These are phyloP conservation scores for Colletotrichum tanaceti DNA, from an alignment of 2,329 filamentous ascomycete species.

Conservation along the genomic window DNA sequence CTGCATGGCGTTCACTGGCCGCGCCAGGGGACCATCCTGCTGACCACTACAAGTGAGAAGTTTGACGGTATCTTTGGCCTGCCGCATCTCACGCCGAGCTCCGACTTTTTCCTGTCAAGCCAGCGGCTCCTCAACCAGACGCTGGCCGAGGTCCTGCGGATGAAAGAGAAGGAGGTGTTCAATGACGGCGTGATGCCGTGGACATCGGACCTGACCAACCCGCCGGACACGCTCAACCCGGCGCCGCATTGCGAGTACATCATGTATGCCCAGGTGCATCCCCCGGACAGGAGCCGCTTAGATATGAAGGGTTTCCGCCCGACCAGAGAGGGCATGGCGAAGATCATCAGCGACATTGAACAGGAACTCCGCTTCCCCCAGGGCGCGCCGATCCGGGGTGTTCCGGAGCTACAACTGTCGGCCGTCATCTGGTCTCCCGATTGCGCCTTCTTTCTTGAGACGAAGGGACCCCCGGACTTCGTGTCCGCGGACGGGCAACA, in stretches of 20 bases:
- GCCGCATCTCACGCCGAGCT: constrained; percentile 79
- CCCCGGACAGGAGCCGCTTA: constrained; percentile 56
- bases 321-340: constrained; percentile 49
- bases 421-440: constrained; percentile 75
- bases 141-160: constrained; percentile 73
- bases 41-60: constrained; percentile 93
- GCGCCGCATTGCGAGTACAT: constrained; percentile 89
- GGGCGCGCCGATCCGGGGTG: constrained; percentile 66
- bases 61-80: constrained; percentile 91
- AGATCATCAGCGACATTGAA: constrained; percentile 67
- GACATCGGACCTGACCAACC: constrained; percentile 74
- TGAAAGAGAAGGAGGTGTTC: constrained; percentile 68
- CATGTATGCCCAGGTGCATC: constrained; percentile 83
- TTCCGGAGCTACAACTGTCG: constrained; percentile 71
- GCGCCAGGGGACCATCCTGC: constrained; percentile 79
- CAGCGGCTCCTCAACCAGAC: constrained; percentile 78
- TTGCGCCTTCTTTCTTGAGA: constrained; percentile 74
- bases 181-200: constrained; percentile 77
- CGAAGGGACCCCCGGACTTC: constrained; percentile 70
- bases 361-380: constrained; percentile 71
- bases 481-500: constrained; percentile 64
- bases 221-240: constrained; percentile 68
- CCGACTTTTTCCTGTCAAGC: constrained; percentile 68
- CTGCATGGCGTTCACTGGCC: constrained; percentile 90
- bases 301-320: constrained; percentile 48